Evolutionary conservation across 2,329 filamentous ascomycete genomes (phyloP), one percentile per base, ranked within the genome.

Genomic region (Xylariaceae sp.): DNA sequence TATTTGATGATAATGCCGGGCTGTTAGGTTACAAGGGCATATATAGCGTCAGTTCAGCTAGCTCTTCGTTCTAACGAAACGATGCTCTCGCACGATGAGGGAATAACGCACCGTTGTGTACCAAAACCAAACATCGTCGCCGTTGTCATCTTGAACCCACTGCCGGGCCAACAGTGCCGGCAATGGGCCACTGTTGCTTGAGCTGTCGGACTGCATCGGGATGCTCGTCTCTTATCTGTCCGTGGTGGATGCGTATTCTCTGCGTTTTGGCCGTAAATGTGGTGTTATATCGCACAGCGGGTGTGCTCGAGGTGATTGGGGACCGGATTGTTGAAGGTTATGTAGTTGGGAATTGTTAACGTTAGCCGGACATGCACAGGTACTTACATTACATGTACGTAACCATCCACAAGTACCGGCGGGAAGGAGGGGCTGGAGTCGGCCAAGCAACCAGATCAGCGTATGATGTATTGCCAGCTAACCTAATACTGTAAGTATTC

Each of bases 1-100:
- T 87, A 92, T 71, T 89, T 88, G 64, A 90, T 74, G 55, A 85
- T 84, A 53, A 79, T 71, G 54, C 83, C 85, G 37, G 77, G 79
- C 83, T 87, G 57, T 44, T 26, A 7, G 26, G 26, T 12, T 29
- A 19, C 5, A 4, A 3, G 12, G 27, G 2, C 12, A 11, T 2
- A 45, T 3, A 34, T 32, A n/a, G 48, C 55, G 11, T 50, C 45
- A 19, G 34, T 31, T 8, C 6, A 32, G 8, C 5, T 8, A 11
- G 35, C 35, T 37, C 8, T 7, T 37, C 12, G 4, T 3, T 37
- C 35, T 37, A 19, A 19, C 19, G 35, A 9, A 11, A 11, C 8
- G 35, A 37, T 3, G 4, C 8, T 3, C 3, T 6, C 43, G 11
- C 7, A 9, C 2, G 4, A 6, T n/a, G 32, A 40, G 34, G 4